A percentile compares a stretch with the other conserved stretches of the same genome.
phyloP scores from a whole-genome alignment of 495 filamentous ascomycete genomes.

The Penicillium bovifimosum region DNA sequence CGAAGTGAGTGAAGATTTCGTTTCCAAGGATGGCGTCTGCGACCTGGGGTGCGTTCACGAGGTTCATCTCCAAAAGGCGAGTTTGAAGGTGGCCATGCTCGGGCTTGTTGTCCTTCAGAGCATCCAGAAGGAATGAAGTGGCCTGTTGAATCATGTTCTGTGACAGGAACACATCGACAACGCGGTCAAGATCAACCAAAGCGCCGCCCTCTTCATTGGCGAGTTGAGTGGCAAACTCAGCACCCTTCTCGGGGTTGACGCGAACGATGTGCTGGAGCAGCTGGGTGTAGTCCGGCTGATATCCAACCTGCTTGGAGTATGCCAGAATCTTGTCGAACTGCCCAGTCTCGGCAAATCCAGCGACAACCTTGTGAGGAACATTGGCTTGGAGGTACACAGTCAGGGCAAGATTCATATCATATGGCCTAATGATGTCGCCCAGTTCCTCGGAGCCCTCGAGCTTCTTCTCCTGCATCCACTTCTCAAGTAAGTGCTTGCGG shows the following conservation, averaged over 20 bases:
- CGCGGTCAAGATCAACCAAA: constrained; percentile 87
- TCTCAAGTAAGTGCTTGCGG: constrained; percentile 92
- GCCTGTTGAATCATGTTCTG: constrained; percentile 97
- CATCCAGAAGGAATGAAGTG: constrained; percentile 93
- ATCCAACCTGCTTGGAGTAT: constrained; percentile 76
- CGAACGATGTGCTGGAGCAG: constrained; percentile 89
- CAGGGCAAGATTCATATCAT: constrained; percentile 81
- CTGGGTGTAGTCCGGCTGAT: constrained; percentile 85
- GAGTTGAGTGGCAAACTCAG: constrained; percentile 85
- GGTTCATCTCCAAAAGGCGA: constrained; percentile 94
- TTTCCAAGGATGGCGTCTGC: constrained; percentile 96
- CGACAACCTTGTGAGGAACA: constrained; percentile 84
- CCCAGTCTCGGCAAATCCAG: constrained; percentile 89
- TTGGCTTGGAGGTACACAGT: constrained; percentile 83
- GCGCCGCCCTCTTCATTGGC: constrained; percentile 80
- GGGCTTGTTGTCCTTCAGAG: constrained; percentile 85
- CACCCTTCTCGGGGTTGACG: constrained; percentile 87
- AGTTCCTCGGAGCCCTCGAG: constrained; percentile 92
- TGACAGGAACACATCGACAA: constrained; percentile 94
- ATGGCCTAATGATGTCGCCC: constrained; percentile 84
- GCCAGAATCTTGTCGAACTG: constrained; percentile 94
- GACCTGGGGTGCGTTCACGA: constrained; percentile 92
- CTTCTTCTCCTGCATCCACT: constrained; percentile 95
- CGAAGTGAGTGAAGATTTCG: constrained; percentile 95
- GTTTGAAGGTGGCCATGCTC: constrained; percentile 94